Percentiles rank a stretch among this genome's conserved stretches.
Conservation (phyloP, 192 early-diverging fungal species). For the Gonapodya prolifera region DNA sequence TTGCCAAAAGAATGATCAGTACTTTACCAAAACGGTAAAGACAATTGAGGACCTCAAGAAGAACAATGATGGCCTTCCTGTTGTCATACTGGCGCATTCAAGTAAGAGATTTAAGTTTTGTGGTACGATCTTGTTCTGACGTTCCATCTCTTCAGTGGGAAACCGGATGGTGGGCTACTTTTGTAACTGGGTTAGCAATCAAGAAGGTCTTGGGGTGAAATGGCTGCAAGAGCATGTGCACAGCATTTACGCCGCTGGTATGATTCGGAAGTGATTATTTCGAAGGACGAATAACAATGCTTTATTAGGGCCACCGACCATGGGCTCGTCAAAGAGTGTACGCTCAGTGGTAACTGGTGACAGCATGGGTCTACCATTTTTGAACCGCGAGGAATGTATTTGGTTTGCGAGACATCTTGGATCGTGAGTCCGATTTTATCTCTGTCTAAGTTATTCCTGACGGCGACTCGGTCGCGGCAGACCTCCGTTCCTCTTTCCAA, state of each 20-base stretch:
- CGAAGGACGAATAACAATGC: not conserved
- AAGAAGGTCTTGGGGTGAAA: not conserved
- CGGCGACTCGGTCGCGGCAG: not conserved
- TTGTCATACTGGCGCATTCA: not conserved
- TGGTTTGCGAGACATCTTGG: not conserved
- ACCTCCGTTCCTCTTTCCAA: slow-evolving; percentile 2
- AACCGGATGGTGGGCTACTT: not conserved
- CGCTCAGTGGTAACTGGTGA: slow-evolving; percentile 1
- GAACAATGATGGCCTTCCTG: not conserved
- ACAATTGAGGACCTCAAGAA: not conserved
- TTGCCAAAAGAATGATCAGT: not conserved
- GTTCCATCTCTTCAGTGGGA: not conserved
- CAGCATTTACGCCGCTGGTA: not conserved
- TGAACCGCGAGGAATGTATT: not conserved
- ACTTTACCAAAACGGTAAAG: not conserved
- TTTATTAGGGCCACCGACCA: not conserved
- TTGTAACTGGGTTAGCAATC: not conserved
- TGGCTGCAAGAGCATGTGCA: not conserved
- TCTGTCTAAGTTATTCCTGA: not conserved
- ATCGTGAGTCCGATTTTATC: not conserved
- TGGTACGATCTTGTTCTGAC: not conserved
- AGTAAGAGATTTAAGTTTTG: not conserved
- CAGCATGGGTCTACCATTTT: slow-evolving; percentile 1
- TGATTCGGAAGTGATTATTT: not conserved
- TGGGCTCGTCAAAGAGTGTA: not conserved